Conservation (phyloP, 2,329 filamentous ascomycete genomes). For the Fusarium haematococcum region DNA sequence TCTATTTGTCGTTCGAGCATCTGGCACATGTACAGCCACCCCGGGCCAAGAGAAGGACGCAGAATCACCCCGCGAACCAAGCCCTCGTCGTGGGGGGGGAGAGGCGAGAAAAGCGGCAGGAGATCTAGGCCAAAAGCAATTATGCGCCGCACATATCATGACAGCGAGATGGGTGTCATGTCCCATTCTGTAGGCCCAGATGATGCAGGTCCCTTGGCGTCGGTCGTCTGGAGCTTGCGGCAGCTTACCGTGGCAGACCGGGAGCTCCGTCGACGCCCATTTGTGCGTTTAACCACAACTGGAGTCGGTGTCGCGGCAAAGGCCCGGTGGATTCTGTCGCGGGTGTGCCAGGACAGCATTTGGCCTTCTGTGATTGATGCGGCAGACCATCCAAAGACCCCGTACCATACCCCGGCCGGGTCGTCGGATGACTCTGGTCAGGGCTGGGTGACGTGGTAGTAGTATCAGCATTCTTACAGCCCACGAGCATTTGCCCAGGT, state of each 20-base stretch:
- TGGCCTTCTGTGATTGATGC: constrained; percentile 42
- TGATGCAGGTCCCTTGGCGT: constrained; percentile 30
- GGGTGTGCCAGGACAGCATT: constrained; percentile 3
- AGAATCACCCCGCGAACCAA: constrained; percentile 33
- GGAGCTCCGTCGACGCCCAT: constrained; percentile 32
- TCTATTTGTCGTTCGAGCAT: constrained; percentile 2
- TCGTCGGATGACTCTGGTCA: constrained; percentile 23
- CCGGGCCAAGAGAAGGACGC: constrained; percentile 13
- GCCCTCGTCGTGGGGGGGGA: neutral
- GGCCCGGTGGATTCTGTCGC: constrained; percentile 7
- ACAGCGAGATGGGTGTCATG: constrained; percentile 9
- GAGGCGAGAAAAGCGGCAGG: constrained; percentile 17
- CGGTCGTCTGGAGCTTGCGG: neutral
- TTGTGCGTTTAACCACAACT: constrained; percentile 43
- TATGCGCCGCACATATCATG: constrained; percentile 20
- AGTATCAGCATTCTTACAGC: constrained; percentile 8
- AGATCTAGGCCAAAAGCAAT: constrained; percentile 30
- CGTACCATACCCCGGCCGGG: constrained; percentile 3
- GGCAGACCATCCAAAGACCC: constrained; percentile 19
- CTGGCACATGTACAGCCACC: constrained; percentile 1
- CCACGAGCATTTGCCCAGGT: constrained; percentile 19
- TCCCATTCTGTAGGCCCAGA: constrained; percentile 8
- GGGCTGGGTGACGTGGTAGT: constrained; percentile 27
- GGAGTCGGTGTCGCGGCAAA: constrained; percentile 23
- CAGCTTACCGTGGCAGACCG: neutral